Base-by-base conservation (phyloP, 75 land plant genomes). In the Pinus albicaulis region DNA sequence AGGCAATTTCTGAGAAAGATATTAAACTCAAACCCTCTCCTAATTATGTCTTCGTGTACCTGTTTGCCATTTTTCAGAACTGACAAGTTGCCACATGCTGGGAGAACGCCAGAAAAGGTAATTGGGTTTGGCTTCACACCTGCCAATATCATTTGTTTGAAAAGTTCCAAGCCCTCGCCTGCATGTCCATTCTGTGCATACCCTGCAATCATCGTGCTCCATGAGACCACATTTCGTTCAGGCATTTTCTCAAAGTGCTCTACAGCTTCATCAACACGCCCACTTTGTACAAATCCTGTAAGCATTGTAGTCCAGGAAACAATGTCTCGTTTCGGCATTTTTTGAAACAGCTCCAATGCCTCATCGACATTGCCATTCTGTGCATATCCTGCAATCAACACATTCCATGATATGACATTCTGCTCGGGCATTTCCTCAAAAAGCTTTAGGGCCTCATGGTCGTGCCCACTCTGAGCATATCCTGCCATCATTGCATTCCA, bases 401-500 rank as follows among this genome's bases (percentile, higher is more conserved):
- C 56, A 19, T 57, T 80, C 72, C 79, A 80, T n/a, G 81, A 76
- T 28, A 76, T 52, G 25, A 63, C 69, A 76, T 76, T 62, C 34
- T 34, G 17, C 14, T 76, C 52, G 17, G 77, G 53, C 92, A 88
- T 89, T 20, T 72, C 73, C 24, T 83, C 52, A 60, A 89, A 92
- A 2, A 92, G 80, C 20, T 60, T 69, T 17, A 92, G 72, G 16
- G 94, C 94, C 55, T 79, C 87, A n/a, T 74, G 74, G 44, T 79
- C 87, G 58, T 76, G 64, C 56, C 89, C 87, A 69, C 83, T 78
- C 31, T 88, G 84, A 24, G 89, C 88, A 81, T 89, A 92, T 12
- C 87, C 94, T 10, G 87, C 82, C 57, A 92, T 89, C 76, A 92
- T 89, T 4, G 92, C 82, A 31, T 85, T 86, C 94, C 94, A 92